Conservation (phyloP, 768 basidiomycete genomes). For the Filobasidium wieringae region DNA sequence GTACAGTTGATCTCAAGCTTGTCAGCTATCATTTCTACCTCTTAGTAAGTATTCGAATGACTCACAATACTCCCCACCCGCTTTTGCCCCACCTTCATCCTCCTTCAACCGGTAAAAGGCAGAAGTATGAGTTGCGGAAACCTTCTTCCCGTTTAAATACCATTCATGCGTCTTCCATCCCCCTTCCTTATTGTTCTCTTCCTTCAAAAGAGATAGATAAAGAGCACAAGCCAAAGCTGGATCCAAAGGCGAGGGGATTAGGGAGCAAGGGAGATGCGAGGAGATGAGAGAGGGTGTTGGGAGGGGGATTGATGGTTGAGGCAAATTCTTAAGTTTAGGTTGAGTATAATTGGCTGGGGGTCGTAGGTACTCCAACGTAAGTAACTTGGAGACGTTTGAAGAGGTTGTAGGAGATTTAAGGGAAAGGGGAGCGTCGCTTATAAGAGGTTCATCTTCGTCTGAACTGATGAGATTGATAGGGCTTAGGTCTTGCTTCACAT, state of each 20-base stretch:
- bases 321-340: conserved; percentile 15
- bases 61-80: conserved; percentile 4
- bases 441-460: no score
- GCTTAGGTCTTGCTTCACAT: no score
- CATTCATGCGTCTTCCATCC: conserved; percentile 29
- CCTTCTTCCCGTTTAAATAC: conserved; percentile 29
- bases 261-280: conserved; percentile 19
- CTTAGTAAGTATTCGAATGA: conserved; percentile 20
- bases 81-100: neutral
- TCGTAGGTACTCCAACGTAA: no score
- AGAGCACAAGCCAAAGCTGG: conserved; percentile 32
- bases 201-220: conserved; percentile 32
- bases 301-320: conserved; percentile 28
- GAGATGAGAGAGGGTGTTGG: conserved; percentile 25
- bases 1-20: neutral
- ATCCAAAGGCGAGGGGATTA: conserved; percentile 29
- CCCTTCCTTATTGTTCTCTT: conserved; percentile 13
- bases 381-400: conserved; percentile 10
- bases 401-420: neutral
- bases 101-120: conserved; percentile 9
- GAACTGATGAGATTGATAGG: no score
- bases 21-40: conserved; percentile 10
- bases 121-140: conserved; percentile 31
- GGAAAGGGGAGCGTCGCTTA: no score
- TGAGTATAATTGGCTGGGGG: neutral